Percentiles rank a stretch among this genome's conserved stretches.
Evolutionary conservation across 257 asterid genomes (phyloP).

Genomic region (Ocimum tenuiflorum): DNA sequence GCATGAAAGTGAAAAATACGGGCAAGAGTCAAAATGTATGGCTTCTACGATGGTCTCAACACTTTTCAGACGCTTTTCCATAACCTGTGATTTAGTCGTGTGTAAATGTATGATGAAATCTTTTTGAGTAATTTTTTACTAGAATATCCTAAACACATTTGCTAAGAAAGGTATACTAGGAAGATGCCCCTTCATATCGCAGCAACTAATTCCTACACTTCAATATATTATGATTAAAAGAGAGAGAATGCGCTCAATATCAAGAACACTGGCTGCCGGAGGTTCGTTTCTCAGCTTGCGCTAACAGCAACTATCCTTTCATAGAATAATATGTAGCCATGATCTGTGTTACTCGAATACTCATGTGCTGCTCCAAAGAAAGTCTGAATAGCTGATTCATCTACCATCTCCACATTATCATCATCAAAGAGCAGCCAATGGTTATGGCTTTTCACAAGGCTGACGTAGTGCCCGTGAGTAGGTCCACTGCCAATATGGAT

Average conservation of each 20-base stretch:
- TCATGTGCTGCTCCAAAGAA: constrained; percentile 35
- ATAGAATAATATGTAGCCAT: constrained; percentile 65
- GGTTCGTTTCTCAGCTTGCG: not conserved
- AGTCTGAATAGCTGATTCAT: constrained; percentile 57
- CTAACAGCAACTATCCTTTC: not conserved
- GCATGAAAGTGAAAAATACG: too few relatives aligned
- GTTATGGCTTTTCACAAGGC: constrained; percentile 68
- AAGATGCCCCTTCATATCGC: not conserved
- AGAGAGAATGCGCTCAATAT: not conserved
- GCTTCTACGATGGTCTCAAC: not conserved
- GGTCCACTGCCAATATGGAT: constrained; percentile 63
- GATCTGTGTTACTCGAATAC: constrained; percentile 64
- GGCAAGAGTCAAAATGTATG: too few relatives aligned
- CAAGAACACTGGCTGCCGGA: not conserved
- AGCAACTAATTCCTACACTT: not conserved
- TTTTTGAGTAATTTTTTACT: not conserved
- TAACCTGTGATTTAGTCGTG: not conserved
- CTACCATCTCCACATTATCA: constrained; percentile 66
- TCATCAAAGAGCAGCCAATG: constrained; percentile 65
- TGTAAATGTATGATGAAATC: not conserved
- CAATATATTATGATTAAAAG: not conserved
- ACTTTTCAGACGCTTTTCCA: not conserved
- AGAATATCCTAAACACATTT: not conserved
- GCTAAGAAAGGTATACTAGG: not conserved
- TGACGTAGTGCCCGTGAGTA: constrained; percentile 63